A percentile compares a stretch with the other conserved stretches of the same genome.
Conservation (phyloP, 768 basidiomycete genomes). For the Collybia nuda region DNA sequence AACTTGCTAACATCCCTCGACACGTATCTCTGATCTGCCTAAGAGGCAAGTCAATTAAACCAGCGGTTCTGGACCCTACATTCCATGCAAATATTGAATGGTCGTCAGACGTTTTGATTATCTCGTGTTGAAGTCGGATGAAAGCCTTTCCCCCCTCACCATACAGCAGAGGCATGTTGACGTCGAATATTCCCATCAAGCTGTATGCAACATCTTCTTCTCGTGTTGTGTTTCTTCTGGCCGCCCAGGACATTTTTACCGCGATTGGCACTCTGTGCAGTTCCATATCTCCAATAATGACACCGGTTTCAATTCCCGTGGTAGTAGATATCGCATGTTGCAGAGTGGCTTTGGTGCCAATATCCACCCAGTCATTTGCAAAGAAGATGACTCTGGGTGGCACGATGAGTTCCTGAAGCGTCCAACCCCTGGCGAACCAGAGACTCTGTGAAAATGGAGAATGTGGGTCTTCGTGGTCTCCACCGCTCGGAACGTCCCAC, state of each 20-base stretch:
- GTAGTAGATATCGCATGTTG: neutral
- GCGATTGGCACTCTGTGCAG: neutral
- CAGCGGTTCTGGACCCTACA: too few relatives aligned
- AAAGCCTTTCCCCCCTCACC: slow-evolving; percentile 3
- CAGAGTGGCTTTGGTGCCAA: neutral
- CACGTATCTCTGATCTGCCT: too few relatives aligned
- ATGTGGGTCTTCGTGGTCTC: neutral
- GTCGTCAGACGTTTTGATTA: neutral
- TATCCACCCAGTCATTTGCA: neutral
- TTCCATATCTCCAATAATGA: neutral
- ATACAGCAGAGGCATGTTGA: neutral
- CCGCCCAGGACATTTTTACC: neutral
- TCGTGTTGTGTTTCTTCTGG: neutral
- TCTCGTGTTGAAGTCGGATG: neutral
- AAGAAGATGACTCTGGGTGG: neutral
- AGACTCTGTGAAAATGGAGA: too few relatives aligned
- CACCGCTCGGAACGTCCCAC: neutral
- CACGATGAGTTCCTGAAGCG: neutral
- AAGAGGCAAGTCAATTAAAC: too few relatives aligned
- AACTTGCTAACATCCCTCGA: too few relatives aligned
- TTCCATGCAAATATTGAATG: neutral
- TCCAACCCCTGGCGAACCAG: too few relatives aligned
- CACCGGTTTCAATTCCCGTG: neutral
- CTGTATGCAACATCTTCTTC: slow-evolving; percentile 1
- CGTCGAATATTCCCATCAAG: slow-evolving; percentile 1